A percentile compares a stretch with the other conserved stretches of the same genome.
Evolutionary conservation across 768 basidiomycete genomes (phyloP).

Genomic region (Xerocomellus amylosporus): DNA sequence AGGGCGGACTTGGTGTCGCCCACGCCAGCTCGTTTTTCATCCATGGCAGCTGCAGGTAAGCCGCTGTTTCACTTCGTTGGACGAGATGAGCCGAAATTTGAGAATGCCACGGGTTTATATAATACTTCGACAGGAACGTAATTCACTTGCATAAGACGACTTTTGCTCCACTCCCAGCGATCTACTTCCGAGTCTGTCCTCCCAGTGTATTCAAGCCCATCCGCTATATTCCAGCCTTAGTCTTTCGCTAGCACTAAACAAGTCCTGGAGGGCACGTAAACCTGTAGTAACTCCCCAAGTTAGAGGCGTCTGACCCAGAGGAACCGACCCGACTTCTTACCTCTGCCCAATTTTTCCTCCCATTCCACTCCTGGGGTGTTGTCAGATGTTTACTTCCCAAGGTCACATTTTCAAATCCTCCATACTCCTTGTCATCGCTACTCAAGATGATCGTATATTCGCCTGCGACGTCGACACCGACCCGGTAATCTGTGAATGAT

Average conservation of each 20-base stretch:
- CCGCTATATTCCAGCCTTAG: background rate
- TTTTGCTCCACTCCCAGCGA: background rate
- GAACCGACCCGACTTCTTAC: constrained; percentile 39
- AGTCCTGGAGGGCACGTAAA: constrained; percentile 33
- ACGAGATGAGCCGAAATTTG: too few relatives aligned
- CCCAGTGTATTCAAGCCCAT: background rate
- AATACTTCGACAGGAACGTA: background rate
- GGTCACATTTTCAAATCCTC: constrained; percentile 82
- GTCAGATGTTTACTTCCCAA: constrained; percentile 69
- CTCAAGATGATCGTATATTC: constrained; percentile 79
- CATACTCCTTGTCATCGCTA: constrained; percentile 85
- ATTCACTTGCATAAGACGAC: background rate
- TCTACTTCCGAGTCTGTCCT: background rate
- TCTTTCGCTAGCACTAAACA: constrained; percentile 30
- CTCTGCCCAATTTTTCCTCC: constrained; percentile 87
- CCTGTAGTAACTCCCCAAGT: constrained; percentile 12
- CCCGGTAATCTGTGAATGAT: constrained; percentile 91
- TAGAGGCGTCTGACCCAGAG: background rate
- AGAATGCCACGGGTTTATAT: background rate
- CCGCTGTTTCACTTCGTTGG: background rate
- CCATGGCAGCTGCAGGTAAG: constrained; percentile 12
- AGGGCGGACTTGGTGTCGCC: constrained; percentile 3
- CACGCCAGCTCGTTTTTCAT: constrained; percentile 9
- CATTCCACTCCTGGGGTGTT: constrained; percentile 87
- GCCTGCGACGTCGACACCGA: constrained; percentile 83